Conservation (phyloP, 1,139 yeast species). For the Candida neerlandica region DNA sequence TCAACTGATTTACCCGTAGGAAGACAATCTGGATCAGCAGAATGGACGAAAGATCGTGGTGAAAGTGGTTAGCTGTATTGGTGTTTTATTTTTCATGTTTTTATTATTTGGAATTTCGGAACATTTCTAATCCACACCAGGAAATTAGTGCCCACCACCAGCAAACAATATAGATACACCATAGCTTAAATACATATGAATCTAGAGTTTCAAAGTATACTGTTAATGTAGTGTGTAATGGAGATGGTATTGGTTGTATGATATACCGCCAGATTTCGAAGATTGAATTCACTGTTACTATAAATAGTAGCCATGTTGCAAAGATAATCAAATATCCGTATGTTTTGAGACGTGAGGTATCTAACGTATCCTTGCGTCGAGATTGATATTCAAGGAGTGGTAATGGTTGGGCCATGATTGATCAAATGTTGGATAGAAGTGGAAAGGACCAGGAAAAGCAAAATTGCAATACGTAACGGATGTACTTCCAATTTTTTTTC, state of each 20-base stretch:
- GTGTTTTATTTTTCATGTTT: slow-evolving; percentile 25
- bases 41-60: slow-evolving; percentile 77
- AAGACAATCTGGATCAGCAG: slow-evolving; percentile 74
- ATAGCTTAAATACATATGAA: slow-evolving; percentile 51
- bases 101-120: slow-evolving; percentile 61
- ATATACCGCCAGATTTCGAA: slow-evolving; percentile 49
- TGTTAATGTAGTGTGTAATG: slow-evolving; percentile 19
- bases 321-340: slow-evolving; percentile 43
- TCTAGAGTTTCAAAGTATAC: slow-evolving; percentile 30
- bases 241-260: slow-evolving; percentile 30
- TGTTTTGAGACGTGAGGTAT: slow-evolving; percentile 11
- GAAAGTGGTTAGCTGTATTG: slow-evolving; percentile 55
- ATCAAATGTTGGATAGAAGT: not conserved
- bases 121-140: slow-evolving; percentile 78
- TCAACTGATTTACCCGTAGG: slow-evolving; percentile 35
- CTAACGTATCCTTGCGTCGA: slow-evolving; percentile 3
- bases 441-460: not conserved
- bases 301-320: slow-evolving; percentile 43
- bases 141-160: slow-evolving; percentile 81
- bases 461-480: too few species aligned
- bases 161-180: slow-evolving; percentile 58
- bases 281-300: slow-evolving; percentile 44
- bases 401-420: slow-evolving; percentile 7
- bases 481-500: too few species aligned
- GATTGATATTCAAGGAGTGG: slow-evolving; percentile 9